phyloP scores from a whole-genome alignment of 73 alveolate species.

The Tetrahymena malaccensis region DNA sequence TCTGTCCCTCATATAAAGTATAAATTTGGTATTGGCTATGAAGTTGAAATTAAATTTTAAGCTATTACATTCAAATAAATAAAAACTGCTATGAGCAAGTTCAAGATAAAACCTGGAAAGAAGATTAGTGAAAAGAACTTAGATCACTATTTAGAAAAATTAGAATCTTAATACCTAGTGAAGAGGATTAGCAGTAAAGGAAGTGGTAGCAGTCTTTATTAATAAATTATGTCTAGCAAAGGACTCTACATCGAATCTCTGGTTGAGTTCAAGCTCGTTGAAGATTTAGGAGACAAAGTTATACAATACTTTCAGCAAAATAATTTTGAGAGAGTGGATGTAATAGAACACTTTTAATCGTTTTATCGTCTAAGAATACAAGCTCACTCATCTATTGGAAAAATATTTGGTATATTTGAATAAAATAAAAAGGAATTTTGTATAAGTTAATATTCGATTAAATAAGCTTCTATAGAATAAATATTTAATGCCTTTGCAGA shows the following conservation, averaged over 20 bases:
- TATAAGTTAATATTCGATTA: neutral
- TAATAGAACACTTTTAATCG: neutral
- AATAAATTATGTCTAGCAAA: neutral
- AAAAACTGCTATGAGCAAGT: neutral
- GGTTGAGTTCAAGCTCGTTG: neutral
- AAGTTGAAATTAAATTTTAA: slow-evolving; percentile 35
- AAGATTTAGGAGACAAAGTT: neutral
- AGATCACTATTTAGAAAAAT: neutral
- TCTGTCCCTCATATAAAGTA: slow-evolving; percentile 53
- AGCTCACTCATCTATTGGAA: neutral
- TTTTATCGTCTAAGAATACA: neutral
- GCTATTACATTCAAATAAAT: neutral
- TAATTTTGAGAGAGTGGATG: neutral
- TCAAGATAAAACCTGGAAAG: neutral
- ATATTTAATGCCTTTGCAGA: neutral
- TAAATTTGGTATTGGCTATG: slow-evolving; percentile 68
- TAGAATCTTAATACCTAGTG: neutral
- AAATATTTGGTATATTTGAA: neutral
- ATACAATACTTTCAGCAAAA: neutral
- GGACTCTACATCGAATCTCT: neutral
- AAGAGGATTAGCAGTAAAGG: neutral
- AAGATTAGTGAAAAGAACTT: neutral
- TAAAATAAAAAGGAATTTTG: neutral
- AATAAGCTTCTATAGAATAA: neutral
- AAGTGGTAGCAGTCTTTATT: neutral